Evolutionary conservation across 805 yeast genomes (phyloP).

Genomic region (Sungouiella blattae): DNA sequence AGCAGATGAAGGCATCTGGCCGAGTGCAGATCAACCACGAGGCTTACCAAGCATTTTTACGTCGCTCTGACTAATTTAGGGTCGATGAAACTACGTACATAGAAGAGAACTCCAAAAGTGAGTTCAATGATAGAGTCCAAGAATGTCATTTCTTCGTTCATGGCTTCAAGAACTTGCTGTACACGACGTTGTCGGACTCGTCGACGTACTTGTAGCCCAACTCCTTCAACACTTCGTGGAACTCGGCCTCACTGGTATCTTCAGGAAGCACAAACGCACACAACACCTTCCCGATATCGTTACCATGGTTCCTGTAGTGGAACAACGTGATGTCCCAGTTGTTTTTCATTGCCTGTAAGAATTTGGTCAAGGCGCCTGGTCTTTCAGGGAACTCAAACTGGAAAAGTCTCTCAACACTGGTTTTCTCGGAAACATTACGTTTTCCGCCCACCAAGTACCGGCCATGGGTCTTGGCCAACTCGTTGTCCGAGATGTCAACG

Average conservation of each 20-base stretch:
- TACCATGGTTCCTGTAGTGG: slow-evolving; percentile 96
- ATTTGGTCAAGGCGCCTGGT: slow-evolving; percentile 88
- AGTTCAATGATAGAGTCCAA: too few species aligned
- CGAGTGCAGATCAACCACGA: slow-evolving; percentile 74
- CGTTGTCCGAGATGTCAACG: slow-evolving; percentile 84
- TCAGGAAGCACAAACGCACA: slow-evolving; percentile 88
- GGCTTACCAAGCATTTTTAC: slow-evolving; percentile 83
- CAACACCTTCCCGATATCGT: slow-evolving; percentile 88
- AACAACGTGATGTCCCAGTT: slow-evolving; percentile 92
- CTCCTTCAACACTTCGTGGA: slow-evolving; percentile 63
- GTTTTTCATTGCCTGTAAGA: slow-evolving; percentile 64
- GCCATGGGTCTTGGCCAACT: slow-evolving; percentile 94
- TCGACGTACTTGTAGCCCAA: slow-evolving; percentile 76
- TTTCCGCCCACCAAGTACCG: slow-evolving; percentile 95
- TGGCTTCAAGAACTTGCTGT: slow-evolving; percentile 61
- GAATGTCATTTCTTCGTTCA: too few species aligned
- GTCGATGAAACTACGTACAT: too few species aligned
- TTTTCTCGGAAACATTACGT: slow-evolving; percentile 40
- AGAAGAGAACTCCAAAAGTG: too few species aligned
- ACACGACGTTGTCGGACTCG: slow-evolving; percentile 85
- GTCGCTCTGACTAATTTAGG: slow-evolving; percentile 29
- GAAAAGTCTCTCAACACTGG: slow-evolving; percentile 71
- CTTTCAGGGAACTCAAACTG: slow-evolving; percentile 96
- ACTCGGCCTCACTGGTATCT: slow-evolving; percentile 53
- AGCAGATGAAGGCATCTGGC: slow-evolving; percentile 75